These are phyloP conservation scores for Carallia pectinifolia DNA, from an alignment of 345 rosid genomes.

Conservation along the genomic window DNA sequence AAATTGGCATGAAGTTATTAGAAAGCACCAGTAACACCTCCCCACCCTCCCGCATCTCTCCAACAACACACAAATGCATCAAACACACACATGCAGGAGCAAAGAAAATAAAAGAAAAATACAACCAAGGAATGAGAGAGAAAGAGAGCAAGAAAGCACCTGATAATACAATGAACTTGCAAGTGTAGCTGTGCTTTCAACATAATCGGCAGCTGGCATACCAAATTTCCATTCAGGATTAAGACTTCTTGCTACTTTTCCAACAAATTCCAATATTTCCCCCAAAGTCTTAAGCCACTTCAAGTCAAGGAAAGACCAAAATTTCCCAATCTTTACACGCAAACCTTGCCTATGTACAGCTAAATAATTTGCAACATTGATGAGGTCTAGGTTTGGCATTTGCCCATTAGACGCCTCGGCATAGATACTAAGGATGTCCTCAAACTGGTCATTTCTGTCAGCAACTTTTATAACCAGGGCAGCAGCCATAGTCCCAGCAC, in stretches of 20 bases:
- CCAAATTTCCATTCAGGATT: slow-evolving; percentile 79
- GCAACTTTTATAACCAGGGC: slow-evolving; percentile 85
- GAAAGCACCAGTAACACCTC: neutral
- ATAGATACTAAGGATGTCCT: slow-evolving; percentile 65
- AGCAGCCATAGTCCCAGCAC: slow-evolving; percentile 88
- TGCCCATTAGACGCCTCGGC: slow-evolving; percentile 98
- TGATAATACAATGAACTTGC: slow-evolving; percentile 86
- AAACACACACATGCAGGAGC: neutral
- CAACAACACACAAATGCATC: no score
- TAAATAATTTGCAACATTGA: slow-evolving; percentile 83
- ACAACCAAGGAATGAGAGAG: neutral
- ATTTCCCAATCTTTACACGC: slow-evolving; percentile 65
- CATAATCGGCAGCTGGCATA: slow-evolving; percentile 70
- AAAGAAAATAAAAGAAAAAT: neutral
- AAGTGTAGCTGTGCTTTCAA: slow-evolving; percentile 81
- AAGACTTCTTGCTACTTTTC: slow-evolving; percentile 51
- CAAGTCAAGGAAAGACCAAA: slow-evolving; percentile 53
- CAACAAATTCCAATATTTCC: slow-evolving; percentile 55
- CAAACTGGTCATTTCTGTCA: slow-evolving; percentile 41
- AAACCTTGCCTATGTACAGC: slow-evolving; percentile 90
- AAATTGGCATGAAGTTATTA: neutral
- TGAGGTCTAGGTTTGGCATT: slow-evolving; percentile 96
- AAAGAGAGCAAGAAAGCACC: slow-evolving; percentile 36
- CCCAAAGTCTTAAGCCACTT: slow-evolving; percentile 60
- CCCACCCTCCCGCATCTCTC: no score